phyloP scores from a whole-genome alignment of 2,329 filamentous ascomycete genomes.

The Penicillium sp. region DNA sequence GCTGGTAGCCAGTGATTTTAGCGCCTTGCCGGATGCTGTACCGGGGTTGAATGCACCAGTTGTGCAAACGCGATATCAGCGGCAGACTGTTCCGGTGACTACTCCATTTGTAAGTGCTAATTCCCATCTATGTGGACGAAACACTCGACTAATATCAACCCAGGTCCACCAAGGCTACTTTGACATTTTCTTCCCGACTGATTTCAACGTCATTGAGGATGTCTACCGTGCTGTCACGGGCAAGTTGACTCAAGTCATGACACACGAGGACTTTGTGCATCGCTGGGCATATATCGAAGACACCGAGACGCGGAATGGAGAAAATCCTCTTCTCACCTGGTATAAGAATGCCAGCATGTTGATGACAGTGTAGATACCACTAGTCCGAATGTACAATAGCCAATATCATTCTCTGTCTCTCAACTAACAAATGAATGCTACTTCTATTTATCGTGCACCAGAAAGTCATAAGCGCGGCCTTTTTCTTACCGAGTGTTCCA shows the following conservation, averaged over 20 bases:
- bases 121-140: neutral
- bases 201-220: slow-evolving; percentile 84
- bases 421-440: too few species aligned
- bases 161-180: slow-evolving; percentile 98
- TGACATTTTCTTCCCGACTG: slow-evolving; percentile 95
- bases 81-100: slow-evolving; percentile 78
- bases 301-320: slow-evolving; percentile 79
- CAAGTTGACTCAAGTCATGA: slow-evolving; percentile 75
- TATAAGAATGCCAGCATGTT: slow-evolving; percentile 94
- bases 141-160: slow-evolving; percentile 5
- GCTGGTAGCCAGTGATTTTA: slow-evolving; percentile 85
- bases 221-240: slow-evolving; percentile 91
- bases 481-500: too few species aligned
- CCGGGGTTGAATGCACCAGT: slow-evolving; percentile 86
- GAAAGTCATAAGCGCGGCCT: too few species aligned
- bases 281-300: slow-evolving; percentile 87
- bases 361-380: slow-evolving; percentile 61
- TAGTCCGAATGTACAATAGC: slow-evolving; percentile 13
- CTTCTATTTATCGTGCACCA: too few species aligned
- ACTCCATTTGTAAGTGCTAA: slow-evolving; percentile 70
- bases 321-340: slow-evolving; percentile 87
- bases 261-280: slow-evolving; percentile 85
- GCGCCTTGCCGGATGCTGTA: slow-evolving; percentile 74
- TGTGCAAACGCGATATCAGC: slow-evolving; percentile 87
- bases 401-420: too few species aligned